phyloP scores from a whole-genome alignment of 768 basidiomycete genomes.

The Artomyces pyxidatus region DNA sequence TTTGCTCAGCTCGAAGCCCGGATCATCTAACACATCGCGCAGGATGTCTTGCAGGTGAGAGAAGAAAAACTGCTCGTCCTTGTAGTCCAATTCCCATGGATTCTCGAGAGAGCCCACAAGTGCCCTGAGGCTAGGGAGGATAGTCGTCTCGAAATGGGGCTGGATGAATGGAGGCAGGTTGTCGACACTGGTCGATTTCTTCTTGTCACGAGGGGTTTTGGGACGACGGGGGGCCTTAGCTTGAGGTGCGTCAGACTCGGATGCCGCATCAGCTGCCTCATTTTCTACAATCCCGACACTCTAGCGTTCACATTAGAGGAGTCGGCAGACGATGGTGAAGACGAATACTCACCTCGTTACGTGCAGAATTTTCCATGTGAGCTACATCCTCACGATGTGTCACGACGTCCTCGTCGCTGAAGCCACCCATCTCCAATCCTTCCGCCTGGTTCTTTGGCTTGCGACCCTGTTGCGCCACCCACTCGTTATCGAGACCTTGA shows the following conservation, averaged over 20 bases:
- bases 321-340: neutral
- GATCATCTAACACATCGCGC: neutral
- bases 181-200: neutral
- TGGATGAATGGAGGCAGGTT: neutral
- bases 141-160: neutral
- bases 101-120: neutral
- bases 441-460: neutral
- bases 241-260: neutral
- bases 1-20: neutral
- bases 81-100: neutral
- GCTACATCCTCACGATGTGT: neutral
- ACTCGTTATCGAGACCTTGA: neutral
- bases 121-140: neutral
- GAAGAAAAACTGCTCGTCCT: neutral
- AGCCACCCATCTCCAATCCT: neutral
- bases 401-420: neutral
- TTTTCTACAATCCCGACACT: neutral
- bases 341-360: neutral
- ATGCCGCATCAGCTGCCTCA: no score
- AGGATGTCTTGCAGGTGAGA: neutral
- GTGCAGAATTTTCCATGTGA: neutral
- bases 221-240: neutral
- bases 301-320: neutral
- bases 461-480: neutral
- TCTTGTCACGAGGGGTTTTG: neutral